Percentiles rank a stretch among this genome's conserved stretches.
These are phyloP conservation scores for Cystoderma amianthinum DNA, from an alignment of 768 basidiomycete species.

Conservation along the genomic window DNA sequence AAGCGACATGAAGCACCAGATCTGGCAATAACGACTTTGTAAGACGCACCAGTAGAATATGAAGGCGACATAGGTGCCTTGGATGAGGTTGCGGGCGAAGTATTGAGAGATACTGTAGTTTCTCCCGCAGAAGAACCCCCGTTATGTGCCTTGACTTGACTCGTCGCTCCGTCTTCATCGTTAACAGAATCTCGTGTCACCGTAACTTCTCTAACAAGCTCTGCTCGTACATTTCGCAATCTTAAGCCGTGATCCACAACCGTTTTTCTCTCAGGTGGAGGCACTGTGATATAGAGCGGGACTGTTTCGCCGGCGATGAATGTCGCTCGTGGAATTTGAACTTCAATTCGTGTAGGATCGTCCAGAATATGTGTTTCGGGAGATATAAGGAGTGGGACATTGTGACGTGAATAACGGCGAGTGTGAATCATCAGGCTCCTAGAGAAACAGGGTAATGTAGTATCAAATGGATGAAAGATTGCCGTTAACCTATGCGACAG, in stretches of 20 bases:
- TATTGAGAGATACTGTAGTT: background rate
- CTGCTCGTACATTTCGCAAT: conserved; percentile 74
- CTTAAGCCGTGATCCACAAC: conserved; percentile 66
- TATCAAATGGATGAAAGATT: conserved; percentile 47
- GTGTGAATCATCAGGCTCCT: conserved; percentile 66
- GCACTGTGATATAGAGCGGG: conserved; percentile 75
- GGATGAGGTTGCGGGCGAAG: conserved; percentile 6
- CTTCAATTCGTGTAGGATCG: conserved; percentile 60
- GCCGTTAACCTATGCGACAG: conserved; percentile 68
- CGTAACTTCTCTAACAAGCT: conserved; percentile 64
- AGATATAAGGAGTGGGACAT: conserved; percentile 43
- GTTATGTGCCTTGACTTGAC: background rate
- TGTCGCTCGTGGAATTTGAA: conserved; percentile 64
- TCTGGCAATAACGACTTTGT: conserved; percentile 58
- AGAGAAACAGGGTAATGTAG: conserved; percentile 28
- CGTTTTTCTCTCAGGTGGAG: conserved; percentile 61
- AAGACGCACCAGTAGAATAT: conserved; percentile 29
- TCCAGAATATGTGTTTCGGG: conserved; percentile 54
- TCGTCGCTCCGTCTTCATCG: conserved; percentile 18
- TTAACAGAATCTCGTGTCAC: conserved; percentile 40
- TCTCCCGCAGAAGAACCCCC: background rate
- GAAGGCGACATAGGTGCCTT: conserved; percentile 31
- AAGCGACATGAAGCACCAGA: conserved; percentile 93
- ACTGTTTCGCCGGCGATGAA: conserved; percentile 71
- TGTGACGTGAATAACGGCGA: conserved; percentile 65